Conservation (phyloP, 768 basidiomycete genomes). For the Coprinopsis sp. region DNA sequence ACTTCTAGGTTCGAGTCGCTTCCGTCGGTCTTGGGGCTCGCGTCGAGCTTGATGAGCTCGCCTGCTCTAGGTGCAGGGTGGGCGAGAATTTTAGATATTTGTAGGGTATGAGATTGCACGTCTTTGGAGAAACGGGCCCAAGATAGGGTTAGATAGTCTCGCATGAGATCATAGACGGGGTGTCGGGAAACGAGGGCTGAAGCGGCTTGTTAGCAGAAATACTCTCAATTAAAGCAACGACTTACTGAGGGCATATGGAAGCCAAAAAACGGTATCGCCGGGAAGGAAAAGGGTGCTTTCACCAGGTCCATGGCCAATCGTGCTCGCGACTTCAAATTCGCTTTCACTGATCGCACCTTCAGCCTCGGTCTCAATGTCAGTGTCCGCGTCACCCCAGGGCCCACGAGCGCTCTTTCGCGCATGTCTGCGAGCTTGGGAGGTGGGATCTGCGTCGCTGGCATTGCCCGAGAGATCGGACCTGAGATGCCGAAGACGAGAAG, state of each 20-base stretch:
- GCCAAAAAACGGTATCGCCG: slow-evolving; percentile 90
- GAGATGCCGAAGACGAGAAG: slow-evolving; percentile 62
- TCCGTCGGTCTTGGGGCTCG: slow-evolving; percentile 59
- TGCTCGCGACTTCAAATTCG: slow-evolving; percentile 80
- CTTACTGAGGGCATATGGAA: slow-evolving; percentile 88
- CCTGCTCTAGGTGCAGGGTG: slow-evolving; percentile 86
- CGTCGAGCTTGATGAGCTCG: slow-evolving; percentile 81
- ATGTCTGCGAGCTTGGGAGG: slow-evolving; percentile 50
- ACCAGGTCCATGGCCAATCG: slow-evolving; percentile 75
- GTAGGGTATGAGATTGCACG: slow-evolving; percentile 86
- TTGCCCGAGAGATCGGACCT: slow-evolving; percentile 50
- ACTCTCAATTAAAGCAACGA: slow-evolving; percentile 16
- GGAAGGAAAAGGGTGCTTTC: slow-evolving; percentile 87
- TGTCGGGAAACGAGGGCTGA: slow-evolving; percentile 86
- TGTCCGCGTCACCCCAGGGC: slow-evolving; percentile 70
- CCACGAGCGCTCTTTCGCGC: slow-evolving; percentile 58
- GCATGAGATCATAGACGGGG: slow-evolving; percentile 93
- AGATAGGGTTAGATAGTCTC: slow-evolving; percentile 91
- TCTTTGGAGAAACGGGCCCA: slow-evolving; percentile 95
- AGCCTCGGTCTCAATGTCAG: slow-evolving; percentile 72
- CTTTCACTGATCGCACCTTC: slow-evolving; percentile 80
- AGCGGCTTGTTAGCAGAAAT: neutral
- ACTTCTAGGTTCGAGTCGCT: slow-evolving; percentile 64
- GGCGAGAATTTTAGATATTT: slow-evolving; percentile 83
- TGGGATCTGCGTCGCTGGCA: slow-evolving; percentile 48